Evolutionary conservation across 148 eudicot genomes (phyloP), one percentile per base, ranked within the genome.

Genomic region (Rhododendron simsii): DNA sequence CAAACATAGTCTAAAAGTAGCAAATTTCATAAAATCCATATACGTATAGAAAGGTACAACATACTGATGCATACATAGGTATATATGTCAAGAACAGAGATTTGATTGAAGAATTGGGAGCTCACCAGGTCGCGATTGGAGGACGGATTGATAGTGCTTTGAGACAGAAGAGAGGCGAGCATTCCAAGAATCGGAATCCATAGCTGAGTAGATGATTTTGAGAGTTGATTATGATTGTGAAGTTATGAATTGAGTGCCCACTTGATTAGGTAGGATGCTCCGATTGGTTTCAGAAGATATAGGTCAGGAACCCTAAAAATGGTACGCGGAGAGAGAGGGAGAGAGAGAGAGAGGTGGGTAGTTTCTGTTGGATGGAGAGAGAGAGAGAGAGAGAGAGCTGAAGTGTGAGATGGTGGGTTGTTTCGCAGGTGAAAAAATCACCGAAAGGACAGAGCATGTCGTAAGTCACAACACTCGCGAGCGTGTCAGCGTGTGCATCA

Each of bases 161-260:
- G 99, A 92, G 20, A 95, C 91, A 35, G 92, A 90, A 87, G 95
- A 93, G 1, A 95, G 87, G 48, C 96, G 97, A 88, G 93, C 91
- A 87, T 87, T 91, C 99, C 98, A 96, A 8, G 96, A 95, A 93
- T 94, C 95, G 82, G 92, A 89, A 69, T 96, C 98, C 99, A 96
- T 96, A 14, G 45, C 35, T 48, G 65, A 87, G 28, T 57, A 14
- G 11, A 83, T 33, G 76, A 55, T 45, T 21, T 23, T 2, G 50
- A 57, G 51, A 44, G 85, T 8, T 33, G 37, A 33, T 78, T 33
- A 23, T 35, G 57, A 47, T 65, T 87, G 63, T 6, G 67, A 84
- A 77, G 45, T 39, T 61, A 13, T 28, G 3, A 14, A 26, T 9
- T 47, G 5, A 28, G 47, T 45, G 78, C 67, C 75, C 6, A 86